Percentiles rank a stretch among this genome's conserved stretches.
phyloP scores from a whole-genome alignment of 192 early-diverging fungal species.

The Ramicandelaber brevisporus region DNA sequence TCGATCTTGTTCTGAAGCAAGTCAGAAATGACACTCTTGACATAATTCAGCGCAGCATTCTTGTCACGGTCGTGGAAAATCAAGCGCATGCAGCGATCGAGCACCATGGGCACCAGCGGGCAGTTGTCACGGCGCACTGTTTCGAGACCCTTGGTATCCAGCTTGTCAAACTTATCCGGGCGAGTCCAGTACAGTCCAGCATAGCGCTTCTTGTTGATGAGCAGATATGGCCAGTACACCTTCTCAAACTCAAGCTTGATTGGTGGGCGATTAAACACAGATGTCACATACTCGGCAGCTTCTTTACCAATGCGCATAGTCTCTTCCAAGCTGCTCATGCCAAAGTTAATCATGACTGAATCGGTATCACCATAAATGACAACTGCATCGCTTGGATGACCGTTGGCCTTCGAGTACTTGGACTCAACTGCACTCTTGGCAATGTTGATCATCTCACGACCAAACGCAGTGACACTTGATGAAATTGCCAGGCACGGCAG shows the following conservation, averaged over 20 bases:
- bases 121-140: conserved; percentile 94
- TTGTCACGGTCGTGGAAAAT: conserved; percentile 77
- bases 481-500: conserved; percentile 85
- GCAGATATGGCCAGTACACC: conserved; percentile 90
- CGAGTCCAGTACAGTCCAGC: conserved; percentile 93
- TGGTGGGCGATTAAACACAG: conserved; percentile 59
- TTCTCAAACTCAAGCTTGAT: conserved; percentile 99
- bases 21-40: conserved; percentile 73
- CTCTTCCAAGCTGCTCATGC: conserved; percentile 41
- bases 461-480: conserved; percentile 78
- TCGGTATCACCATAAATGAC: conserved; percentile 99
- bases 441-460: conserved; percentile 83
- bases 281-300: conserved; percentile 68
- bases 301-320: conserved; percentile 70
- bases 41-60: conserved; percentile 56
- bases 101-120: conserved; percentile 68
- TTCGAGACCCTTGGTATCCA: conserved; percentile 96
- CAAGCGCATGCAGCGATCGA: conserved; percentile 76
- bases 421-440: conserved; percentile 66
- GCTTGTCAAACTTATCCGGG: conserved; percentile 79
- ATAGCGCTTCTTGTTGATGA: conserved; percentile 98
- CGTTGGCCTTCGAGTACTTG: conserved; percentile 61
- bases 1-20: conserved; percentile 93
- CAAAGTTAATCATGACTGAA: conserved; percentile 99
- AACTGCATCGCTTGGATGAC: conserved; percentile 59